Base-by-base conservation (phyloP, 345 rosid genomes). In the Brassica nigra region DNA sequence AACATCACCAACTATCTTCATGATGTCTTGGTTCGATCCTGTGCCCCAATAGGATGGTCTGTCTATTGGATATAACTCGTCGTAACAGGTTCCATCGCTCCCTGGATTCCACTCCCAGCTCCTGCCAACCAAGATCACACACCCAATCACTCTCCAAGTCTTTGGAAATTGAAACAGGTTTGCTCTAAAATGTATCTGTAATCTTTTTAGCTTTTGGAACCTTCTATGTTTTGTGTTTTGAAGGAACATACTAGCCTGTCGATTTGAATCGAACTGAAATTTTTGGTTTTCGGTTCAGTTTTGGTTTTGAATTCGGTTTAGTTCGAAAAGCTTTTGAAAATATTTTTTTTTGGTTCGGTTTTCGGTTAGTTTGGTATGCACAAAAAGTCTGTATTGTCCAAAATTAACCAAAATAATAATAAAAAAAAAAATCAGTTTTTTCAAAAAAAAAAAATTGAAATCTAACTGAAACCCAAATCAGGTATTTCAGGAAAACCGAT, bases 101-200 rank as follows among this genome's bases (percentile, higher is more conserved):
- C 96, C 94, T 14, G 88, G 86, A 64, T 81, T 89, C 99, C 98
- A 95, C 78, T 92, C 99, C 97, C 97, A 92, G 81, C 94, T 95
- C 98, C 99, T 91, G 47, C 18, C 18, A 18, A 18, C 15, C 33
- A 76, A 76, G 5, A 70, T 65, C 34, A 64, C 70, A 49, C 33
- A 36, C 63, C 30, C 39, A 80, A 20, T 65, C 76, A 70, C 15
- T 52, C 28, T 36, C 39, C 54, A 31, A 14, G n/a, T 47, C 68
- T 37, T 63, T 57, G 23, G 49, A 36, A 30, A 47, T 12, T 47
- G 62, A 54, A 33, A 68, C 39, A 58, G 4, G 37, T 47, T 37
- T 30, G 12, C 57, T 64, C 29, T 47, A 23, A 23, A 16, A 47
- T 8, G 14, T 34, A 61, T 66, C 23, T 36, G 9, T 77, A 14